Evolutionary conservation across 768 basidiomycete genomes (phyloP).

Genomic region (Trametes cubensis): DNA sequence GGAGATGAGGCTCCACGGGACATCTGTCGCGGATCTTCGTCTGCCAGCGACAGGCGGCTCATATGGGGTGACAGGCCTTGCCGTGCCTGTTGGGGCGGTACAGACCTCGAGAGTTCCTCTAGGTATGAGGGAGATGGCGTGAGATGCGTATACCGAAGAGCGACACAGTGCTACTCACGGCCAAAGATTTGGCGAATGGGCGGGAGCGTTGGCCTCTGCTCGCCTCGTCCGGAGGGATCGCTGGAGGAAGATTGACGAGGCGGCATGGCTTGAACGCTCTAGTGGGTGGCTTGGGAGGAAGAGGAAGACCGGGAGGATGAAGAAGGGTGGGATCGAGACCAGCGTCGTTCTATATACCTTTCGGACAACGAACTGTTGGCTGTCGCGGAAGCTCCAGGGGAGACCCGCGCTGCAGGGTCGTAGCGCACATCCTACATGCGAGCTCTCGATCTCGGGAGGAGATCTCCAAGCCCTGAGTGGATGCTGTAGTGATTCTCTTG

Average conservation of each 20-base stretch:
- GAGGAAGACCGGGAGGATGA: constrained; percentile 12
- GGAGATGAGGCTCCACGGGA: constrained; percentile 23
- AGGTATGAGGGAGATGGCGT: neutral
- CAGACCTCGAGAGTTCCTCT: constrained; percentile 33
- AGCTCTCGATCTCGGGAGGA: constrained; percentile 7
- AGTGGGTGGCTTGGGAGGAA: neutral
- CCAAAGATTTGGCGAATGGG: constrained; percentile 71
- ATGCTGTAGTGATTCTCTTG: constrained; percentile 19
- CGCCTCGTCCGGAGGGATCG: constrained; percentile 27
- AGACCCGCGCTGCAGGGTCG: constrained; percentile 11
- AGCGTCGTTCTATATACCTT: constrained; percentile 21
- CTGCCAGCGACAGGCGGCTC: constrained; percentile 28
- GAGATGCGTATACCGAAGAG: neutral
- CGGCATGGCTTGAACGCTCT: constrained; percentile 27
- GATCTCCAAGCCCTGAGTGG: constrained; percentile 19
- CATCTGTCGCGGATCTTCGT: constrained; percentile 25
- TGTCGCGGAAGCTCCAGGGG: constrained; percentile 4
- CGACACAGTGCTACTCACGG: constrained; percentile 43
- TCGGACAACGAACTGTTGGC: constrained; percentile 18
- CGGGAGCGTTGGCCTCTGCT: constrained; percentile 64
- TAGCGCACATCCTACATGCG: constrained; percentile 16
- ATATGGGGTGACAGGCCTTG: constrained; percentile 29
- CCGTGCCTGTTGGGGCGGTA: constrained; percentile 29
- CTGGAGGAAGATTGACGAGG: constrained; percentile 27
- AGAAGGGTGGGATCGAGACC: constrained; percentile 3